Base-by-base conservation (phyloP, 176 grass and related monocot species). In the Canna indica region DNA sequence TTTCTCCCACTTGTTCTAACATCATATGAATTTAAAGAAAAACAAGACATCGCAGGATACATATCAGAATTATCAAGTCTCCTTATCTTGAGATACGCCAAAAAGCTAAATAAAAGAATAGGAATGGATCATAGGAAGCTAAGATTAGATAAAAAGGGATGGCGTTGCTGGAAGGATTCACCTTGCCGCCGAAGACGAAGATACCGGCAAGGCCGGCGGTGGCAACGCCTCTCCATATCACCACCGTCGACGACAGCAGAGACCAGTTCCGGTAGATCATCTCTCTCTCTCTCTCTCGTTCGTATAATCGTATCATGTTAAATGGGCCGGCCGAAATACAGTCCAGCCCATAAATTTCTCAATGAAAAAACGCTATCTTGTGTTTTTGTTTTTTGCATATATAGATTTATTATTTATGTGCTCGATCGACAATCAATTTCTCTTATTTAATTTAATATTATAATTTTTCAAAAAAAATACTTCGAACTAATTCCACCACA, bases 231-330 rank as follows among this genome's bases (percentile, higher is more conserved):
- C 83, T 81, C 75, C 83, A 86, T 41, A 84, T 77, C 47, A 73
- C 58, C 47, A 75, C 68, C 32, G 72, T 94, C 33, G 78, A 86
- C 13, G 90, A 84, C 27, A 86, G 63, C 77, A 84, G 78, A 32
- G 90, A 89, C 83, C 86, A 94, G 30, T 70, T 71, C 47, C 90
- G 78, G 73, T 86, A 80, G 68, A 95, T 85, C 85, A 90, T 95
- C 71, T 62, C 53, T 16, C 28, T 48, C 59, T 65, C 15, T 42
- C 39, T 31, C 25, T 24, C 41, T 36, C 27, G 33, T 27, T 22
- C 13, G 17, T 14, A 46, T 14, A 4, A 46, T 46, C 12, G 44
- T 1, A 1, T 46, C 1, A n/a, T n/a, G n/a, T n/a, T n/a, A n/a
- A n/a, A n/a, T n/a, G n/a, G n/a, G n/a, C n/a, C n/a, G n/a, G n/a